Conservation (phyloP, 257 asterid genomes). For the Solanum sitiens region DNA sequence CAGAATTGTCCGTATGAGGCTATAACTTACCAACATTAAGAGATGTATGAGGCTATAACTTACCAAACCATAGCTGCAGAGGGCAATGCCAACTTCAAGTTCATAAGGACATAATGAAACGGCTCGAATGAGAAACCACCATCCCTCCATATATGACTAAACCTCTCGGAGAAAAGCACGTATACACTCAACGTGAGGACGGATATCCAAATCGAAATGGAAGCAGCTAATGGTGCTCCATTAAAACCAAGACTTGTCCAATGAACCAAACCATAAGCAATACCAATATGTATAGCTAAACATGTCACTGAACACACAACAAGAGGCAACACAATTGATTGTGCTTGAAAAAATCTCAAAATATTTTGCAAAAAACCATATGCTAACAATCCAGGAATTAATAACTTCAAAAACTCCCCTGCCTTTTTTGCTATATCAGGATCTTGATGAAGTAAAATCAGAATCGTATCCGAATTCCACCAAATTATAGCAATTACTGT, state of each 20-base stretch:
- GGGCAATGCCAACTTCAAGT: slow-evolving; percentile 51
- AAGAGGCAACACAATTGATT: slow-evolving; percentile 39
- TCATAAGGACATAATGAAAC: slow-evolving; percentile 6
- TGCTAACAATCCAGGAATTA: slow-evolving; percentile 65
- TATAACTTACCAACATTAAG: slow-evolving; percentile 29
- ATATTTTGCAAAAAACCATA: slow-evolving; percentile 53
- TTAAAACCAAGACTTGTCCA: slow-evolving; percentile 31
- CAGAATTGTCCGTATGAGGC: neutral
- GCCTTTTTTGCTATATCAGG: slow-evolving; percentile 40
- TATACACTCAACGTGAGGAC: slow-evolving; percentile 30
- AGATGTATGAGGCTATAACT: slow-evolving; percentile 11
- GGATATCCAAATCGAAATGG: slow-evolving; percentile 57
- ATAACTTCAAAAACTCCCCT: slow-evolving; percentile 43
- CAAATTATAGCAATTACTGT: slow-evolving; percentile 33
- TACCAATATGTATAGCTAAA: slow-evolving; percentile 38
- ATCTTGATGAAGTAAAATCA: slow-evolving; percentile 46
- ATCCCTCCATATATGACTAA: slow-evolving; percentile 31
- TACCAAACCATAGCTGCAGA: slow-evolving; percentile 79
- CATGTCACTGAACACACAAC: slow-evolving; percentile 46
- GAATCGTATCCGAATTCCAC: slow-evolving; percentile 45
- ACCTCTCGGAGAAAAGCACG: slow-evolving; percentile 23
- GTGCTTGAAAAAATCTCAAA: slow-evolving; percentile 67
- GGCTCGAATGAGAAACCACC: slow-evolving; percentile 55
- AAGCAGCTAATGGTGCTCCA: slow-evolving; percentile 59
- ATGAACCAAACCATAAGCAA: slow-evolving; percentile 34